Evolutionary conservation across 495 filamentous ascomycete species (phyloP), one percentile per base, ranked within the genome.

Genomic region (Penicillium herquei): DNA sequence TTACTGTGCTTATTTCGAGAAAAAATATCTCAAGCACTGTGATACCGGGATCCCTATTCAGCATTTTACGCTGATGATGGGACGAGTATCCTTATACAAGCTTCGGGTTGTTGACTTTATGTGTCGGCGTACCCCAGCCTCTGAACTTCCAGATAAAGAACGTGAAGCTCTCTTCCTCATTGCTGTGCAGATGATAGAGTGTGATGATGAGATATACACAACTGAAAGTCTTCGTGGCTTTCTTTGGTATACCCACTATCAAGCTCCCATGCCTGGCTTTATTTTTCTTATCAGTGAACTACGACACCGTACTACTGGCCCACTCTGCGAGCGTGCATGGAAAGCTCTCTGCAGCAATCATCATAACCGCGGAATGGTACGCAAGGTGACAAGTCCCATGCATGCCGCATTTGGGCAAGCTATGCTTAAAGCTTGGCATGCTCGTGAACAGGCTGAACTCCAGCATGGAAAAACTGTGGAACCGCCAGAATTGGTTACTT

Each of bases 1-100:
- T n/a, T 70, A 78, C 48, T 70, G 75, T 26, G 70, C 76, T 55
- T 71, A 78, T 69, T 57, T 75, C 63, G 46, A 64, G 68, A 66
- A 77, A 52, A 62, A 72, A 49, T 88, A 87, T 61, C 72, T 88
- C 12, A 72, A 73, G 45, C 72, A 80, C 39, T 87, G 83, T 64
- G 83, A 90, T 56, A 76, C 81, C 52, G 78, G 74, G 43, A 76
- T 85, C 16, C 86, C 86, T 6, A 69, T 89, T 37, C 79, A 84
- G 50, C 72, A 71, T 41, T 76, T 84, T 57, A 77, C 78, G 0
- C 39, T 80, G 16, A 59, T 79, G 18, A 78, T 78, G 70, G 77
- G 79, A 3, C 70, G 76, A 42, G 70, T 69, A 32, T 71, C 71
- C 10, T 68, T 83, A 9, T 78, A 72, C 70, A 83, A 81, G 55